Evolutionary conservation across 2,329 filamentous ascomycete species (phyloP).

Genomic region (Blumeria hordei): DNA sequence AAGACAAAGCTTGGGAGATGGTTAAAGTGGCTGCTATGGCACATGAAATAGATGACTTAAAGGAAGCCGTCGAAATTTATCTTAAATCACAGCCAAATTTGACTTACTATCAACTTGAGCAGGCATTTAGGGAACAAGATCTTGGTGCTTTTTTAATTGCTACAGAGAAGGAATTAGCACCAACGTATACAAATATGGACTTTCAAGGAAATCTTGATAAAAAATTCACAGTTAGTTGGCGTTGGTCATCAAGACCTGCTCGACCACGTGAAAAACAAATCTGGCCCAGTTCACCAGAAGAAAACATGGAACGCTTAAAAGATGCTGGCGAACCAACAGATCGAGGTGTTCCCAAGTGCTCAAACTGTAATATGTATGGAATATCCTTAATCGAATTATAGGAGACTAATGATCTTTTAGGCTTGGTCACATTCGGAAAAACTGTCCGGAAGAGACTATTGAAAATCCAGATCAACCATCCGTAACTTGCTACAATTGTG

Average conservation of each 20-base stretch:
- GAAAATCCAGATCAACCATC: conserved; percentile 22
- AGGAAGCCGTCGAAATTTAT: conserved; percentile 33
- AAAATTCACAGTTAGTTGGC: conserved; percentile 38
- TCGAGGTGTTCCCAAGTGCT: conserved; percentile 32
- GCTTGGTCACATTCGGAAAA: conserved; percentile 32
- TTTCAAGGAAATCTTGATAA: conserved; percentile 42
- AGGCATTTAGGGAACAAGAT: conserved; percentile 27
- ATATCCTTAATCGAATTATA: conserved; percentile 21
- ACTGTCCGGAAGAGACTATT: conserved; percentile 31
- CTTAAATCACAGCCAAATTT: conserved; percentile 32
- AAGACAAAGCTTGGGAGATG: conserved; percentile 32
- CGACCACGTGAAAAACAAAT: conserved; percentile 31
- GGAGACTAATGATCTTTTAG: conserved; percentile 1
- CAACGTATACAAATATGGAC: conserved; percentile 45
- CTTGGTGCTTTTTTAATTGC: conserved; percentile 38
- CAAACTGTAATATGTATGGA: conserved; percentile 7
- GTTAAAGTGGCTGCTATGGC: conserved; percentile 27
- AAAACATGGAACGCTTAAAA: conserved; percentile 38
- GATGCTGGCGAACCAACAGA: conserved; percentile 41
- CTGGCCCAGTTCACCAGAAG: conserved; percentile 33
- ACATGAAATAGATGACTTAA: conserved; percentile 36
- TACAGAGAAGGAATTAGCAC: conserved; percentile 28
- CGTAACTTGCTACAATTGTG: conserved; percentile 41
- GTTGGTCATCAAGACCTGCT: conserved; percentile 30
- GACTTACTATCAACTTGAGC: conserved; percentile 36